Percentiles rank a stretch among this genome's conserved stretches.
phyloP scores from a whole-genome alignment of 495 filamentous ascomycete genomes.

The Daldinia childiae region DNA sequence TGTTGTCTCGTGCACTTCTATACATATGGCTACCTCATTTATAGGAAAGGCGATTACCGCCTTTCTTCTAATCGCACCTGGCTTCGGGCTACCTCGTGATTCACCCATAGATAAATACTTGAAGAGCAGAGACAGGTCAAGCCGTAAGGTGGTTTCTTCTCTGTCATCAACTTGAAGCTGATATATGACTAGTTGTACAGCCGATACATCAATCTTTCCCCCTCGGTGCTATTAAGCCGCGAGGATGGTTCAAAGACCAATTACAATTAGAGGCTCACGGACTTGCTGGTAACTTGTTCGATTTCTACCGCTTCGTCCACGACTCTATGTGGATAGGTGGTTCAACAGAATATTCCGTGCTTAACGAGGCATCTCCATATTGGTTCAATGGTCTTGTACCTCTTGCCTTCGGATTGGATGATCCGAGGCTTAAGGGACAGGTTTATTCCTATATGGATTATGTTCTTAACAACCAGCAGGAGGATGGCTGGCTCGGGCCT shows the following conservation, averaged over 20 bases:
- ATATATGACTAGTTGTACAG: slow-evolving; percentile 39
- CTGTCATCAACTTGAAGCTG: slow-evolving; percentile 1
- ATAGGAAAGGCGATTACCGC: slow-evolving; percentile 30
- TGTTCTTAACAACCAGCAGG: slow-evolving; percentile 61
- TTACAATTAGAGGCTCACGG: slow-evolving; percentile 62
- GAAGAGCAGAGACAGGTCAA: slow-evolving; percentile 16
- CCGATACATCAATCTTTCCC: slow-evolving; percentile 57
- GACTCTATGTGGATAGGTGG: slow-evolving; percentile 67
- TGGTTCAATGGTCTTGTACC: slow-evolving; percentile 75
- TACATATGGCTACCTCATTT: slow-evolving; percentile 27
- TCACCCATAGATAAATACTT: not conserved
- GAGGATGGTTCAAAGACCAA: slow-evolving; percentile 70
- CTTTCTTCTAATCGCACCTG: slow-evolving; percentile 15
- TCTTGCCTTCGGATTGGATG: slow-evolving; percentile 66
- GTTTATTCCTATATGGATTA: slow-evolving; percentile 59
- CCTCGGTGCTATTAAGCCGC: slow-evolving; percentile 65
- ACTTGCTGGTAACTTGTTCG: slow-evolving; percentile 66
- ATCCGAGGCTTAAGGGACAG: slow-evolving; percentile 64
- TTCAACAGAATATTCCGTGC: slow-evolving; percentile 63
- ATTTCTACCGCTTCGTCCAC: slow-evolving; percentile 68
- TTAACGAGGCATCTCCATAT: slow-evolving; percentile 70
- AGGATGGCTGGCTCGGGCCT: slow-evolving; percentile 71
- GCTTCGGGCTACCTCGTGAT: slow-evolving; percentile 25
- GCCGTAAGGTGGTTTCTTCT: slow-evolving; percentile 18
- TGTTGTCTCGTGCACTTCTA: slow-evolving; percentile 10